Conservation (phyloP, 179 eudicot genomes). For the Spinacia oleracea region DNA sequence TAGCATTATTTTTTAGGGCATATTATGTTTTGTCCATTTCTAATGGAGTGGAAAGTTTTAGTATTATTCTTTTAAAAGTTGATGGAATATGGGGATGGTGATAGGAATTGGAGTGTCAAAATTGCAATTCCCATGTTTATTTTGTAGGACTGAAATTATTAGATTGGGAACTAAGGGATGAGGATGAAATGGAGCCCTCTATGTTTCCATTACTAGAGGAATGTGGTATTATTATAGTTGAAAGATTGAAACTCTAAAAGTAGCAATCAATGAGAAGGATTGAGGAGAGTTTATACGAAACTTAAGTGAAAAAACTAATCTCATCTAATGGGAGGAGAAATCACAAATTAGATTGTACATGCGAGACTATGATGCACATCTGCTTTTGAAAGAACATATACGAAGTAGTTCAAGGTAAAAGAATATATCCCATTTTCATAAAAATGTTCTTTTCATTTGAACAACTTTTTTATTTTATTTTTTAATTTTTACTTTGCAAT, state of each 20-base stretch:
- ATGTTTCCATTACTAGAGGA: not conserved
- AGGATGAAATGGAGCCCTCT: not conserved
- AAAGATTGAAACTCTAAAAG: not conserved
- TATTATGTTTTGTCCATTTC: not conserved
- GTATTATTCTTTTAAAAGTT: not conserved
- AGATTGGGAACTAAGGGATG: not conserved
- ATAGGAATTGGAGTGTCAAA: not conserved
- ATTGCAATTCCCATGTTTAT: not conserved
- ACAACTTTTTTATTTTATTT: no score
- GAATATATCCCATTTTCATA: no score
- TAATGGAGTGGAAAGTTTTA: not conserved
- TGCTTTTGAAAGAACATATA: no score
- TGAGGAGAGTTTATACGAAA: not conserved
- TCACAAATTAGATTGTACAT: no score
- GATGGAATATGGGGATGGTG: not conserved
- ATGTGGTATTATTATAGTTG: not conserved
- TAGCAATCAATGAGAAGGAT: not conserved
- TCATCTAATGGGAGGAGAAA: no score
- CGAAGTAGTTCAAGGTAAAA: no score
- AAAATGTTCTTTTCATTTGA: no score
- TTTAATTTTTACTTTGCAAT: no score
- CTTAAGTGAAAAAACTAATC: not conserved
- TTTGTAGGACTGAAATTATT: conserved; percentile 3
- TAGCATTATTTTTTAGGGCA: not conserved
- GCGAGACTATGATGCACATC: no score